Conservation (phyloP, 495 filamentous ascomycete genomes). For the Xylaria acuta region DNA sequence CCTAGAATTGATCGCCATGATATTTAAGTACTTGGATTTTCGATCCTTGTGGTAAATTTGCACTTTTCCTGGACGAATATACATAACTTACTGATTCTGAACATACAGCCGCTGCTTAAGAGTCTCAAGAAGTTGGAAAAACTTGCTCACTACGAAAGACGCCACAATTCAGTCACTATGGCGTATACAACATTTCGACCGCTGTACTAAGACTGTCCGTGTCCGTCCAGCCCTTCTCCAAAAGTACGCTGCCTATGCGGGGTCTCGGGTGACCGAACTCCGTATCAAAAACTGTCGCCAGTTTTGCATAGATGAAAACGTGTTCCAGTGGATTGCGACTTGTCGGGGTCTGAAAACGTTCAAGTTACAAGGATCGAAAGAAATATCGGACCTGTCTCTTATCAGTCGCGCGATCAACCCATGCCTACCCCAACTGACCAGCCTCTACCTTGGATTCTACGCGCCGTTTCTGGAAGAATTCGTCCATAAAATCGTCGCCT, state of each 20-base stretch:
- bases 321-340: slow-evolving; percentile 14
- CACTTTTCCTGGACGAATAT: no score
- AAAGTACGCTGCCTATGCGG: slow-evolving; percentile 29
- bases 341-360: slow-evolving; percentile 28
- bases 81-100: neutral
- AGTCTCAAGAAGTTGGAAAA: slow-evolving; percentile 36
- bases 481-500: slow-evolving; percentile 24
- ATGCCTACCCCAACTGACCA: slow-evolving; percentile 21
- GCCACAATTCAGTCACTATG: slow-evolving; percentile 26
- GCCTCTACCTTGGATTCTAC: slow-evolving; percentile 28
- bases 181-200: slow-evolving; percentile 29
- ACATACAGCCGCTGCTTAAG: slow-evolving; percentile 32
- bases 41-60: slow-evolving; percentile 56
- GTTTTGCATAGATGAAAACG: neutral
- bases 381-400: neutral
- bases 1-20: slow-evolving; percentile 54
- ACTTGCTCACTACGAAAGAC: slow-evolving; percentile 21
- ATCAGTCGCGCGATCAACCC: neutral
- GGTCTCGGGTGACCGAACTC: slow-evolving; percentile 20
- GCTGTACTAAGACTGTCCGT: neutral
- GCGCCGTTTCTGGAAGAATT: neutral
- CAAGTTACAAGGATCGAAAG: slow-evolving; percentile 22
- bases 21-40: slow-evolving; percentile 55
- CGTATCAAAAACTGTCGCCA: neutral
- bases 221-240: slow-evolving; percentile 18